phyloP scores from a whole-genome alignment of 495 filamentous ascomycete species.

The Penicillium longicatenatum region DNA sequence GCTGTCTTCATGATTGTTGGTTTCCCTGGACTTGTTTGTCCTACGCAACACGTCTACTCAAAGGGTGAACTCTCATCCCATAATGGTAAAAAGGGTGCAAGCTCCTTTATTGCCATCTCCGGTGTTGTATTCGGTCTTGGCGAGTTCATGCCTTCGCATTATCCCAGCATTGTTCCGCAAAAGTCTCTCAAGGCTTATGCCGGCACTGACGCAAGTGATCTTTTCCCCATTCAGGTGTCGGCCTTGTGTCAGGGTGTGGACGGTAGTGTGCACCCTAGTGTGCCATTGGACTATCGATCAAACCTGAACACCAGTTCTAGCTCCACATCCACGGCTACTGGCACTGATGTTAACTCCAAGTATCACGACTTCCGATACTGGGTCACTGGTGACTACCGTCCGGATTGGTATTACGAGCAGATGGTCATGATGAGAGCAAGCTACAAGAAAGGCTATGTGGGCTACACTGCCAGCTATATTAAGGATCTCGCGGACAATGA shows the following conservation, averaged over 20 bases:
- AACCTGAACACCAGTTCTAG: slow-evolving; percentile 70
- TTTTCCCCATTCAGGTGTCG: slow-evolving; percentile 95
- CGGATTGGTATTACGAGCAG: slow-evolving; percentile 89
- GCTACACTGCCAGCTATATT: slow-evolving; percentile 80
- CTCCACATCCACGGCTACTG: slow-evolving; percentile 60
- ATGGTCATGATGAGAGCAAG: slow-evolving; percentile 72
- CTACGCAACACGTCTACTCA: slow-evolving; percentile 85
- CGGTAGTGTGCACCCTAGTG: slow-evolving; percentile 65
- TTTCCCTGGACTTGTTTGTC: slow-evolving; percentile 88
- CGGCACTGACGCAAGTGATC: slow-evolving; percentile 77
- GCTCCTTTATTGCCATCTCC: slow-evolving; percentile 77
- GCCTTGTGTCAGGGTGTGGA: slow-evolving; percentile 80
- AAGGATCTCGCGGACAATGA: slow-evolving; percentile 62
- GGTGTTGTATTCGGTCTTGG: slow-evolving; percentile 87
- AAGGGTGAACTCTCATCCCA: slow-evolving; percentile 70
- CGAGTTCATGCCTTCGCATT: slow-evolving; percentile 73
- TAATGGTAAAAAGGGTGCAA: slow-evolving; percentile 68
- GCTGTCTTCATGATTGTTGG: slow-evolving; percentile 86
- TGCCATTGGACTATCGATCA: slow-evolving; percentile 77
- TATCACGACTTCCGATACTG: slow-evolving; percentile 95
- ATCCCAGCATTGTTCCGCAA: slow-evolving; percentile 71
- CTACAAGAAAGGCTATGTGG: slow-evolving; percentile 87
- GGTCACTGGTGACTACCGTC: slow-evolving; percentile 62
- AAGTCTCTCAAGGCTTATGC: slow-evolving; percentile 75
- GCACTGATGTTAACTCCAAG: slow-evolving; percentile 65